These are phyloP conservation scores for Colletotrichum sp. DNA, from an alignment of 2,329 filamentous ascomycete genomes.

Conservation along the genomic window DNA sequence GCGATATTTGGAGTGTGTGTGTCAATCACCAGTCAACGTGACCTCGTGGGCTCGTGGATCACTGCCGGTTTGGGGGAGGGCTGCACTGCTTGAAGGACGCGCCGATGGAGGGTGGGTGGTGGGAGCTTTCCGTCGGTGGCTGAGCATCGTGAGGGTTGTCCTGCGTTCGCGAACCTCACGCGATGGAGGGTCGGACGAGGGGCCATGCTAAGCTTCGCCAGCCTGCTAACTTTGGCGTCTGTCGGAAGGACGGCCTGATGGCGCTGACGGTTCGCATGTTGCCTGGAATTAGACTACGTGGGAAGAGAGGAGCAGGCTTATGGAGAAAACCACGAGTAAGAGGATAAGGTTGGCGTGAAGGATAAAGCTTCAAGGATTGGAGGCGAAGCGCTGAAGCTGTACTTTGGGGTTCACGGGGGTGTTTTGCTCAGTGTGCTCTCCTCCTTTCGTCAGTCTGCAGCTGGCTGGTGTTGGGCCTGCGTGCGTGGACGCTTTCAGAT, in stretches of 20 bases:
- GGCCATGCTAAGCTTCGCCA: neutral
- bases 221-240: neutral
- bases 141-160: neutral
- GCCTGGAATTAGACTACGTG: neutral
- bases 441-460: neutral
- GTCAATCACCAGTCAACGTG: neutral
- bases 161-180: neutral
- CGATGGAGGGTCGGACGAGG: slow-evolving; percentile 2
- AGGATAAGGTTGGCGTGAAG: neutral
- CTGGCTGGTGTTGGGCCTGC: neutral
- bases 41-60: slow-evolving; percentile 15
- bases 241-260: neutral
- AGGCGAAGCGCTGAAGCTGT: neutral
- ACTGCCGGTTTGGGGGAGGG: neutral
- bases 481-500: neutral
- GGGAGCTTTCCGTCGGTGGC: slow-evolving; percentile 5
- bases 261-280: neutral
- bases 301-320: neutral
- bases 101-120: neutral
- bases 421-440: neutral
- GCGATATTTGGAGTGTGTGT: neutral
- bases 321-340: neutral
- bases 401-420: neutral
- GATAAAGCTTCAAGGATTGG: neutral
- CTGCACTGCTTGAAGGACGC: neutral